A percentile compares a stretch with the other conserved stretches of the same genome.
These are phyloP conservation scores for Ceratobasidium sp. DNA, from an alignment of 1,284 basidiomycete genomes.

Conservation along the genomic window DNA sequence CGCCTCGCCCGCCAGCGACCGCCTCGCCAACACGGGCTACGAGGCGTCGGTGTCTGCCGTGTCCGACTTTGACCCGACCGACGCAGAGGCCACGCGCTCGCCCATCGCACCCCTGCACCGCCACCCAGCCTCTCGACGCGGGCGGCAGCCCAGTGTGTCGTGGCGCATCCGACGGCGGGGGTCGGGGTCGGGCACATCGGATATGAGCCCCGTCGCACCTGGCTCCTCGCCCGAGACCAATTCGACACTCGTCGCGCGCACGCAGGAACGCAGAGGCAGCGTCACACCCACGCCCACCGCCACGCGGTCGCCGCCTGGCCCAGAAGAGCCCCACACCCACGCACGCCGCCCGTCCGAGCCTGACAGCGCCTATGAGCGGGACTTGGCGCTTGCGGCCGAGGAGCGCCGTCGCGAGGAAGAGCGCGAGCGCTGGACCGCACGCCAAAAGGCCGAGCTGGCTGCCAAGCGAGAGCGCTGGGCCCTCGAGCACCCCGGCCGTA, in stretches of 20 bases:
- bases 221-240: constrained; percentile 18
- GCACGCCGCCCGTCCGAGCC: constrained; percentile 12
- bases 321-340: constrained; percentile 1
- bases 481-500: constrained; percentile 5
- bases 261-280: constrained; percentile 26
- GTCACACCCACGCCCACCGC: constrained; percentile 32
- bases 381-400: constrained; percentile 14
- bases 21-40: constrained; percentile 62
- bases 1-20: constrained; percentile 71
- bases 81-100: constrained; percentile 51
- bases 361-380: constrained; percentile 20
- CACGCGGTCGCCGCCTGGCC: constrained; percentile 32
- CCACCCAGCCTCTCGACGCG: constrained; percentile 26
- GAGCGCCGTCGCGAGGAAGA: constrained; percentile 30
- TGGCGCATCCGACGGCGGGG: constrained; percentile 9
- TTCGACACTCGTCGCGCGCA: constrained; percentile 24
- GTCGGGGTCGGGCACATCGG: constrained; percentile 14
- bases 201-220: constrained; percentile 23
- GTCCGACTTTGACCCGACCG: constrained; percentile 60
- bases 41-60: constrained; percentile 71
- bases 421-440: constrained; percentile 5
- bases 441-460: constrained; percentile 10
- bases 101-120: constrained; percentile 20
- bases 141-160: constrained; percentile 16
- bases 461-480: constrained; percentile 24